Percentiles rank a stretch among this genome's conserved stretches.
phyloP scores from a whole-genome alignment of 2,329 filamentous ascomycete genomes.

The Colletotrichum simmondsii region DNA sequence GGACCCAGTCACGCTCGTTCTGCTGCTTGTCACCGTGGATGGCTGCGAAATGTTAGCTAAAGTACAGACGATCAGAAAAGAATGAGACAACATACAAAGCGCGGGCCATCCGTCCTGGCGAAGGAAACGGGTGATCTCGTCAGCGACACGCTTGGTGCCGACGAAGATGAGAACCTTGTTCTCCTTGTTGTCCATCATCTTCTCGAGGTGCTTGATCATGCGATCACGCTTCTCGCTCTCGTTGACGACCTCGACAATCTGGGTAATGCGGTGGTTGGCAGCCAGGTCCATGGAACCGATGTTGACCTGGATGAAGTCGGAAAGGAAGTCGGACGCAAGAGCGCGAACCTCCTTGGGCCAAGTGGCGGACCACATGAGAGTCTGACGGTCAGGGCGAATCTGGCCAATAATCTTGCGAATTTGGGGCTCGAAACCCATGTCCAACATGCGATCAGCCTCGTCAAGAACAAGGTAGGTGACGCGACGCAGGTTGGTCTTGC shows the following conservation, averaged over 20 bases:
- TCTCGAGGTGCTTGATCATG: conserved; percentile 98
- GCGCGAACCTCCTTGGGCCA: conserved; percentile 99
- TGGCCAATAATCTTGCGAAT: conserved; percentile 99
- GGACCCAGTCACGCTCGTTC: conserved; percentile 98
- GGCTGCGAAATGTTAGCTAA: conserved; percentile 65
- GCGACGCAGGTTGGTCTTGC: conserved; percentile 97
- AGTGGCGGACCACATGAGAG: conserved; percentile 99
- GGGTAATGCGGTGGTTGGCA: conserved; percentile 97
- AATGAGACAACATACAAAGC: conserved; percentile 74
- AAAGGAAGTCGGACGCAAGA: conserved; percentile 88
- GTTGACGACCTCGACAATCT: conserved; percentile 95
- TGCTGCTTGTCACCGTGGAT: conserved; percentile 99
- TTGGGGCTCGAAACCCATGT: conserved; percentile 99
- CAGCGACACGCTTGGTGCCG: conserved; percentile 92
- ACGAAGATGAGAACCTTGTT: conserved; percentile 98
- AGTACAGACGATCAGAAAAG: neutral
- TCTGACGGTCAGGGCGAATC: conserved; percentile 98
- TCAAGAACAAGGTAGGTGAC: conserved; percentile 98
- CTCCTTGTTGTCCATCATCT: conserved; percentile 94
- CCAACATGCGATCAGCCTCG: conserved; percentile 99
- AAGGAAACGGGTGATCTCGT: conserved; percentile 97
- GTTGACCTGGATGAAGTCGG: conserved; percentile 98
- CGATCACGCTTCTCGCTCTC: conserved; percentile 98
- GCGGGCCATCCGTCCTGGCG: conserved; percentile 98
- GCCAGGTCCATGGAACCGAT: conserved; percentile 96